phyloP scores from a whole-genome alignment of 1,284 basidiomycete genomes.

The Dichomitus squalens region DNA sequence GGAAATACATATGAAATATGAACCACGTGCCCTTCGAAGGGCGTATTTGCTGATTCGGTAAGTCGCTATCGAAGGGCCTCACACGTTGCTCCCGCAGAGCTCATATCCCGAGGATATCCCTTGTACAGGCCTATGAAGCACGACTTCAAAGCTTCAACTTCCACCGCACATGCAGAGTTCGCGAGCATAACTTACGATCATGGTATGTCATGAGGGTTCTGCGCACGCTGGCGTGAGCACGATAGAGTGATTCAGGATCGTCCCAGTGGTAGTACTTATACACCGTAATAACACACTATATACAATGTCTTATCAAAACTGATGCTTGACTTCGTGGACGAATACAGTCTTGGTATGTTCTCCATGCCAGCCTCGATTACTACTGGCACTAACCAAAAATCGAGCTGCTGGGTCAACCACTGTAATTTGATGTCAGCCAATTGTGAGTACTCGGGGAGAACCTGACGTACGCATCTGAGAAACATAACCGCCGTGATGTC shows the following conservation, averaged over 20 bases:
- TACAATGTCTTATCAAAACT: constrained; percentile 28
- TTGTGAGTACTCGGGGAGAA: not conserved
- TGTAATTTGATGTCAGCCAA: constrained; percentile 36
- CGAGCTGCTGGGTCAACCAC: constrained; percentile 86
- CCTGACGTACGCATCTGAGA: constrained; percentile 76
- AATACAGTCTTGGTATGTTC: constrained; percentile 88
- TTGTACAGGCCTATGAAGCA: too few species aligned
- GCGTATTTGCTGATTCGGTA: not conserved
- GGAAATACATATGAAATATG: constrained; percentile 2
- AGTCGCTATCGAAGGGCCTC: not conserved
- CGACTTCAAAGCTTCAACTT: not conserved
- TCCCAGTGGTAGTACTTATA: not conserved
- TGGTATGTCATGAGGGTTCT: too few species aligned
- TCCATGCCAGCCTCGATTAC: constrained; percentile 94
- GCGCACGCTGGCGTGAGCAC: not conserved
- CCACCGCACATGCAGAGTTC: not conserved
- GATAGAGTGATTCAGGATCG: not conserved
- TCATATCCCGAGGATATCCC: too few species aligned
- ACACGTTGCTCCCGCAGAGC: too few species aligned
- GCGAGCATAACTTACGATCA: too few species aligned
- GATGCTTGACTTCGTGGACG: constrained; percentile 83
- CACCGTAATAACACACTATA: not conserved
- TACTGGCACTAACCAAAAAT: constrained; percentile 91
- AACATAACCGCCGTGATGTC: constrained; percentile 93
- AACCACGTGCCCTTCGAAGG: not conserved